Conservation (phyloP, 2,329 filamentous ascomycete genomes). For the Nothophoma quercina region DNA sequence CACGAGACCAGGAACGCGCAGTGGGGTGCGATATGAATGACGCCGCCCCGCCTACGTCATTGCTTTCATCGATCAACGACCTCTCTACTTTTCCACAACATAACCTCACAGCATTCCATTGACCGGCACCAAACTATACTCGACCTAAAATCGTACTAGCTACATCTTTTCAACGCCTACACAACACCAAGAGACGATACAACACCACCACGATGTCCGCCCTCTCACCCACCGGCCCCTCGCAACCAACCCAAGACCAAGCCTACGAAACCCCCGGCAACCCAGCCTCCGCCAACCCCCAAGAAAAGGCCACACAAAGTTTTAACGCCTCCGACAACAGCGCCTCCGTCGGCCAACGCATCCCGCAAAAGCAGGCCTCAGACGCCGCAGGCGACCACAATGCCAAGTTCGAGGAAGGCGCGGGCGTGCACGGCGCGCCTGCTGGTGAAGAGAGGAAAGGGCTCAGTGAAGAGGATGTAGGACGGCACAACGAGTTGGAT, state of each 20-base stretch:
- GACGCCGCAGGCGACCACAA: slow-evolving; percentile 50
- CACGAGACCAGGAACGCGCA: slow-evolving; percentile 13
- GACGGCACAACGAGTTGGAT: slow-evolving; percentile 56
- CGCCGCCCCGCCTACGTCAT: slow-evolving; percentile 44
- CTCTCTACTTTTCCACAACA: slow-evolving; percentile 10
- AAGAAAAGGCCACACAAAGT: slow-evolving; percentile 45
- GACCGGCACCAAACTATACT: background rate
- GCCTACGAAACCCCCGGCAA: slow-evolving; percentile 59
- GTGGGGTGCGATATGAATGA: slow-evolving; percentile 34
- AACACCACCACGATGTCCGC: slow-evolving; percentile 44
- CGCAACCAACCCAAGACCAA: slow-evolving; percentile 54
- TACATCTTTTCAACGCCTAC: background rate
- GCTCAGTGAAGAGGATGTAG: slow-evolving; percentile 50
- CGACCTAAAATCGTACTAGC: background rate
- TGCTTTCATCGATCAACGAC: slow-evolving; percentile 8
- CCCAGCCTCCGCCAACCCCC: slow-evolving; percentile 52
- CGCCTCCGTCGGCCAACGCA: slow-evolving; percentile 44
- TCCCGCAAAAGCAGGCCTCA: slow-evolving; percentile 49
- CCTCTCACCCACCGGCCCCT: slow-evolving; percentile 51
- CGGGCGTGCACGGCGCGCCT: slow-evolving; percentile 54
- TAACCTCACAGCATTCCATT: background rate
- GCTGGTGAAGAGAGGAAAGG: slow-evolving; percentile 55
- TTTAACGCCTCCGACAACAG: slow-evolving; percentile 46
- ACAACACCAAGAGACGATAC: slow-evolving; percentile 1
- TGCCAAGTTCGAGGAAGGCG: slow-evolving; percentile 33